Evolutionary conservation across 2,329 filamentous ascomycete species (phyloP).

Genomic region (Teratosphaeria epicoccoides): DNA sequence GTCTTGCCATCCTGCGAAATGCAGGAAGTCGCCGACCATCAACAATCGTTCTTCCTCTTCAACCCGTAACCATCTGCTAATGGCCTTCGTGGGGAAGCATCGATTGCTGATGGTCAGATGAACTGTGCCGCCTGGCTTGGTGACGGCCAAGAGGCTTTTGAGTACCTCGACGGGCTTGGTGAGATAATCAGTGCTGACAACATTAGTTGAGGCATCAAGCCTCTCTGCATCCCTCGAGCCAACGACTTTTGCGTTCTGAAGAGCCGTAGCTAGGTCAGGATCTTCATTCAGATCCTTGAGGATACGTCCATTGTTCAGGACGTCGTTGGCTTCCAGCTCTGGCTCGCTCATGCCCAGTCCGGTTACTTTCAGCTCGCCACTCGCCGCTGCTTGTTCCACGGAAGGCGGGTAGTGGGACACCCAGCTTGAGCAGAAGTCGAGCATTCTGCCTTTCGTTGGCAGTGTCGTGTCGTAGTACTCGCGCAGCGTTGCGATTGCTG

Average conservation of each 20-base stretch:
- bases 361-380: slow-evolving; percentile 30
- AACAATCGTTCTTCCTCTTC: slow-evolving; percentile 35
- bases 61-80: slow-evolving; percentile 38
- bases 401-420: slow-evolving; percentile 35
- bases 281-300: slow-evolving; percentile 38
- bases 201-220: slow-evolving; percentile 40
- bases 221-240: slow-evolving; percentile 2
- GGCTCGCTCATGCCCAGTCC: slow-evolving; percentile 40
- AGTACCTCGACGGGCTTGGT: slow-evolving; percentile 38
- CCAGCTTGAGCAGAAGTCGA: slow-evolving; percentile 45
- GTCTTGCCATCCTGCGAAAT: slow-evolving; percentile 41
- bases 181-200: slow-evolving; percentile 44
- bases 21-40: slow-evolving; percentile 44
- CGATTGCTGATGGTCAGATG: slow-evolving; percentile 43
- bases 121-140: slow-evolving; percentile 35
- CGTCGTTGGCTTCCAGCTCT: slow-evolving; percentile 35
- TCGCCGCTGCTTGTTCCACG: slow-evolving; percentile 23
- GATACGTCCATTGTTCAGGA: slow-evolving; percentile 25
- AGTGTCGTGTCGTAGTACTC: slow-evolving; percentile 38
- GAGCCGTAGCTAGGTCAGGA: slow-evolving; percentile 19
- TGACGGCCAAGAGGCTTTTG: slow-evolving; percentile 29
- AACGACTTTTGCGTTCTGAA: slow-evolving; percentile 7
- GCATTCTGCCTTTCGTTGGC: slow-evolving; percentile 31
- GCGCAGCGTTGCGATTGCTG: slow-evolving; percentile 35
- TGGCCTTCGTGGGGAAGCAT: slow-evolving; percentile 44